Evolutionary conservation across 345 rosid species (phyloP).

Genomic region (Dovyalis caffra): DNA sequence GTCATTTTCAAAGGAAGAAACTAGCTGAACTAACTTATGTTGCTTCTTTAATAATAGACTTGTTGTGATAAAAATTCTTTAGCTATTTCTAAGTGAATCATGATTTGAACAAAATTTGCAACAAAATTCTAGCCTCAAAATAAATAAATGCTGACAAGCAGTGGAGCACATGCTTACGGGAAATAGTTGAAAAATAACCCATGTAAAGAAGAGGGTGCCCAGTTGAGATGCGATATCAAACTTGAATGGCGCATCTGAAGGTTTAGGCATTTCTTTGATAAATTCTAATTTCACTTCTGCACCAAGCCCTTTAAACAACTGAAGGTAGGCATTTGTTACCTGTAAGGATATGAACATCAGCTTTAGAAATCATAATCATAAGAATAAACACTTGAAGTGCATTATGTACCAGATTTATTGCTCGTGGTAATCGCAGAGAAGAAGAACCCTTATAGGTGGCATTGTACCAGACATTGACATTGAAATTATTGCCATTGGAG

Average conservation of each 20-base stretch:
- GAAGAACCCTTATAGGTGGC: constrained; percentile 43
- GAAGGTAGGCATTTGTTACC: constrained; percentile 88
- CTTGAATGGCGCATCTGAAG: constrained; percentile 36
- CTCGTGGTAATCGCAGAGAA: constrained; percentile 65
- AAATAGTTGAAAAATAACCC: constrained; percentile 77
- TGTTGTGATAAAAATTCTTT: background rate
- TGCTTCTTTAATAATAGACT: background rate
- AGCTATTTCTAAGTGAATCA: background rate
- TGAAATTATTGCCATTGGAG: constrained; percentile 51
- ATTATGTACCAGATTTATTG: constrained; percentile 88
- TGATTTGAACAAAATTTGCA: constrained; percentile 2
- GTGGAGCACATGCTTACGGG: constrained; percentile 61
- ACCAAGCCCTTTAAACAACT: too few relatives aligned
- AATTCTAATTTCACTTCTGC: constrained; percentile 55
- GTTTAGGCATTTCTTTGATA: constrained; percentile 85
- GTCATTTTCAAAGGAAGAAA: too few relatives aligned
- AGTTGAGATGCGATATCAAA: constrained; percentile 72
- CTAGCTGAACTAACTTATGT: background rate
- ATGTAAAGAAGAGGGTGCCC: constrained; percentile 80
- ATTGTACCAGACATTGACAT: constrained; percentile 80
- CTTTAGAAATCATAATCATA: too few relatives aligned
- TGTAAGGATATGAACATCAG: constrained; percentile 28
- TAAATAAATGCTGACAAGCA: background rate
- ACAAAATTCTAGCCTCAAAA: background rate
- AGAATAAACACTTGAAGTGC: too few relatives aligned